Conservation (phyloP, 208 protist genomes). For the Crithidia expoeki region DNA sequence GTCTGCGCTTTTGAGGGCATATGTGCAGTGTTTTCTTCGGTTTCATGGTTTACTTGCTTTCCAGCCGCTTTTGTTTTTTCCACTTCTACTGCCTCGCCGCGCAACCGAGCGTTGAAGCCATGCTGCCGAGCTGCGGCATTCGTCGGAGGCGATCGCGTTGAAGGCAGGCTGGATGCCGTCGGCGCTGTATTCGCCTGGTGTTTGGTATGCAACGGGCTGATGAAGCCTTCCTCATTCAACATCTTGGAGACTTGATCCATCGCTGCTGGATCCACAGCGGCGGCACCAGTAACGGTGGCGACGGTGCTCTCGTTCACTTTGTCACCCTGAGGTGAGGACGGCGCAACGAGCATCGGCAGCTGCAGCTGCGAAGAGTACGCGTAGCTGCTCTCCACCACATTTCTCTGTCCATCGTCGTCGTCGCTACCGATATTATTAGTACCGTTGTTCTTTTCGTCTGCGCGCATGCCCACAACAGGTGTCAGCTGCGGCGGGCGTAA, state of each 20-base stretch:
- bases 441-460: neutral
- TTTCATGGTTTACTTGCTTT: neutral
- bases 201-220: neutral
- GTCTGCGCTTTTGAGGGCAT: too few species aligned
- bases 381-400: neutral
- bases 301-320: neutral
- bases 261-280: too few species aligned
- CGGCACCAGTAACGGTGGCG: too few species aligned
- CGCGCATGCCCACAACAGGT: neutral
- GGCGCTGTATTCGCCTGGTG: neutral
- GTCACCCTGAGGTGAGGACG: neutral
- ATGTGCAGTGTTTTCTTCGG: neutral
- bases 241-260: neutral
- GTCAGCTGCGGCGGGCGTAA: neutral
- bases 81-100: neutral
- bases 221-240: neutral
- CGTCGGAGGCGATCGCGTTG: neutral
- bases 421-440: neutral
- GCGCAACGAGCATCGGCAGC: neutral
- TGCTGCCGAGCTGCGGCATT: neutral
- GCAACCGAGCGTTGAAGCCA: neutral
- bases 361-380: constrained; percentile 16
- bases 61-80: neutral
- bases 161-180: neutral
- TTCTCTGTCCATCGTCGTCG: neutral